Percentiles rank a stretch among this genome's conserved stretches.
These are phyloP conservation scores for Aspergillus clavatus DNA, from an alignment of 2,329 filamentous ascomycete genomes.

Conservation along the genomic window DNA sequence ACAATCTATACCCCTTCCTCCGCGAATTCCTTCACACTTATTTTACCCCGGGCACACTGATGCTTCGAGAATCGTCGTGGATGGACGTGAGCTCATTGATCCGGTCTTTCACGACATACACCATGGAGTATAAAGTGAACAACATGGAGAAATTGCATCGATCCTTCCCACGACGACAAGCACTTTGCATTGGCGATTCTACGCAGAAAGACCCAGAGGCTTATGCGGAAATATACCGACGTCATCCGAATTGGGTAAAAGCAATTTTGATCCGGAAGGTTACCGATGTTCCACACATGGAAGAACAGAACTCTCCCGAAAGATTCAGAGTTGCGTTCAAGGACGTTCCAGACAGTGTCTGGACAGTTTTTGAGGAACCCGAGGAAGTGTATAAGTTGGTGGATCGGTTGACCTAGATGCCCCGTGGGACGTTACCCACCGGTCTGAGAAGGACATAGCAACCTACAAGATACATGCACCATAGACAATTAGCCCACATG, in stretches of 20 bases:
- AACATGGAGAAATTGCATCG: conserved; percentile 71
- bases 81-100: conserved; percentile 77
- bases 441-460: too few species aligned
- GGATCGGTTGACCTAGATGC: conserved; percentile 17
- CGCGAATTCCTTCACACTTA: conserved; percentile 64
- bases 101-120: conserved; percentile 71
- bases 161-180: conserved; percentile 73
- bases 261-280: conserved; percentile 84
- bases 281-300: conserved; percentile 67
- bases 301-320: conserved; percentile 66
- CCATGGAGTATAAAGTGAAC: conserved; percentile 78
- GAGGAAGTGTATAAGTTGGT: conserved; percentile 51
- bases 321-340: conserved; percentile 82
- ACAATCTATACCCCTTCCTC: conserved; percentile 89
- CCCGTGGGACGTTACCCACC: too few species aligned
- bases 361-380: conserved; percentile 79
- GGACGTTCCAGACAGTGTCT: conserved; percentile 63
- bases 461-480: too few species aligned
- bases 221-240: conserved; percentile 71
- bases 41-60: conserved; percentile 73
- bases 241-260: conserved; percentile 69
- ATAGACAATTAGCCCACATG: too few species aligned
- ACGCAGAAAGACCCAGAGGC: conserved; percentile 89
- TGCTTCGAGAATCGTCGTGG: conserved; percentile 82
- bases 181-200: conserved; percentile 83